phyloP scores from a whole-genome alignment of 1,139 yeast species.

The Nadsonia starkeyi-henricii region DNA sequence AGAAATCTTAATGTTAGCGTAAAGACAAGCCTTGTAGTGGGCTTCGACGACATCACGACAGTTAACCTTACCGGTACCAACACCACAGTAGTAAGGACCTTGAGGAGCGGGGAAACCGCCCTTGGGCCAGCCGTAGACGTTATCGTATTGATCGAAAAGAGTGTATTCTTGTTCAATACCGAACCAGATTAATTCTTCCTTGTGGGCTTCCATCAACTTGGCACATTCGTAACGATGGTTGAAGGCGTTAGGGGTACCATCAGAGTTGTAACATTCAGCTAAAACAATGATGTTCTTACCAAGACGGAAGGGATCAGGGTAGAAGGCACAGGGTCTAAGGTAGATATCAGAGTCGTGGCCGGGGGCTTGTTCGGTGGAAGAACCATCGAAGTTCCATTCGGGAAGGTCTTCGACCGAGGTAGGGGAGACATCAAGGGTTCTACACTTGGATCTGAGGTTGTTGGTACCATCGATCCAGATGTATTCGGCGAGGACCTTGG shows the following conservation, averaged over 20 bases:
- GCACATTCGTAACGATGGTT: constrained; percentile 98
- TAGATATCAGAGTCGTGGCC: constrained; percentile 94
- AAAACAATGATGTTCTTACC: constrained; percentile 93
- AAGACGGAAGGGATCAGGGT: constrained; percentile 94
- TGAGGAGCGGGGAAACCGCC: constrained; percentile 99
- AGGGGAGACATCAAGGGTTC: constrained; percentile 61
- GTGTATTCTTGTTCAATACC: constrained; percentile 99
- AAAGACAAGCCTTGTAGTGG: constrained; percentile 94
- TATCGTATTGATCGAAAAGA: constrained; percentile 76
- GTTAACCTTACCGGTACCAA: constrained; percentile 95
- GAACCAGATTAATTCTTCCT: constrained; percentile 80
- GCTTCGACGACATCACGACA: constrained; percentile 98
- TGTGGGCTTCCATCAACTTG: constrained; percentile 89
- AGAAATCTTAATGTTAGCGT: constrained; percentile 77
- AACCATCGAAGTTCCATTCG: constrained; percentile 99
- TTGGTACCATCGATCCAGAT: constrained; percentile 96
- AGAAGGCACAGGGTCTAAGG: constrained; percentile 84
- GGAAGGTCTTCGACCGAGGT: constrained; percentile 74
- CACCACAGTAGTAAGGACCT: constrained; percentile 99
- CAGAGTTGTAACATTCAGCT: constrained; percentile 96
- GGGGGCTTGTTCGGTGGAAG: constrained; percentile 97
- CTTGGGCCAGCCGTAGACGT: constrained; percentile 97
- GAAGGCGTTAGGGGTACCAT: constrained; percentile 96
- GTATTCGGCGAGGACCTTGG: constrained; percentile 85
- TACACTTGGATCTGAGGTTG: constrained; percentile 86